A percentile compares a stretch with the other conserved stretches of the same genome.
Conservation (phyloP, 1,284 basidiomycete species). For the Takashimella koratensis region DNA sequence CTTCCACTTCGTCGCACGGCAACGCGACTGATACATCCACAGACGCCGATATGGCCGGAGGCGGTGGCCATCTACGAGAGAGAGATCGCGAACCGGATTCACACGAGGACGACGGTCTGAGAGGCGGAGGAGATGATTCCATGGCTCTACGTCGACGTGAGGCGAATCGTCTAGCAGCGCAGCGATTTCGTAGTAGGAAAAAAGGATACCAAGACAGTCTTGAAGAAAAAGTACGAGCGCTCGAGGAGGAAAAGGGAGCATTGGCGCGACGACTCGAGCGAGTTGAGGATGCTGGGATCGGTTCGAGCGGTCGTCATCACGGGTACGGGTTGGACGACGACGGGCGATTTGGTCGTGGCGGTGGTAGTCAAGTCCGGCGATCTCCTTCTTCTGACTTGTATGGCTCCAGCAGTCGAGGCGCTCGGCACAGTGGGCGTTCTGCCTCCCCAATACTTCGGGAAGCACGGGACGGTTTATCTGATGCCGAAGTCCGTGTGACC, state of each 20-base stretch:
- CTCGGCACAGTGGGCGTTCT: neutral
- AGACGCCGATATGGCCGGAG: neutral
- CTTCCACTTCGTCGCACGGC: neutral
- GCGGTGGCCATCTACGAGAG: neutral
- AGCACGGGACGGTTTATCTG: constrained; percentile 2
- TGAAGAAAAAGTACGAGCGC: constrained; percentile 32
- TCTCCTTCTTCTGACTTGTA: neutral
- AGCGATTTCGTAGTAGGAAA: constrained; percentile 42
- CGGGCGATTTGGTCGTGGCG: neutral
- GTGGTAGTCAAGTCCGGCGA: neutral
- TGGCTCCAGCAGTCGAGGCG: neutral
- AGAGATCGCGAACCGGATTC: neutral
- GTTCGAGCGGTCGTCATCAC: neutral
- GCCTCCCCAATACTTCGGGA: neutral
- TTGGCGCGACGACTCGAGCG: constrained; percentile 26
- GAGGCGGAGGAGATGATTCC: constrained; percentile 12
- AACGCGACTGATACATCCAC: neutral
- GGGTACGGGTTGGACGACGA: neutral
- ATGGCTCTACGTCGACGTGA: constrained; percentile 36
- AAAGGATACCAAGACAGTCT: constrained; percentile 45
- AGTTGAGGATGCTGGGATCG: constrained; percentile 2
- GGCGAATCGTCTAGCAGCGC: constrained; percentile 43
- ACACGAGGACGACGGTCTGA: neutral
- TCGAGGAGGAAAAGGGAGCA: constrained; percentile 34
- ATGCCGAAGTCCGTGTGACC: constrained; percentile 28